Conservation (phyloP, 352 stramenopile genomes). For the Phytopythium sindhum region DNA sequence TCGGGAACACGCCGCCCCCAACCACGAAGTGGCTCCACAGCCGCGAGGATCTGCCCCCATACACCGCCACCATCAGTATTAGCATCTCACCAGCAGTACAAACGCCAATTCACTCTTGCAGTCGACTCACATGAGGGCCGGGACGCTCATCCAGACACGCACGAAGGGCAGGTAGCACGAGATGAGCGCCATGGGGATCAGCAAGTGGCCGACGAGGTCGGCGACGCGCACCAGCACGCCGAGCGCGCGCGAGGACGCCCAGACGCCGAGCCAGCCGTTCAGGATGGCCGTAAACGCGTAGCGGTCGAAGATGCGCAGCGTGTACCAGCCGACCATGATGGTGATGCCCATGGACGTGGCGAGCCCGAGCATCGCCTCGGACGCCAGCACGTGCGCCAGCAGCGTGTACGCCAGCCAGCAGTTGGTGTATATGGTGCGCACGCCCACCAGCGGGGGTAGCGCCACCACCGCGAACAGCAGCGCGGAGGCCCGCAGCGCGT, state of each 20-base stretch:
- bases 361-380: conserved; percentile 60
- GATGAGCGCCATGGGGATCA: conserved; percentile 70
- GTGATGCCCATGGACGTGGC: conserved; percentile 79
- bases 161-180: conserved; percentile 74
- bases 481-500: conserved; percentile 40
- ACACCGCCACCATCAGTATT: conserved; percentile 5
- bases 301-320: conserved; percentile 75
- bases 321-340: conserved; percentile 86
- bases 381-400: conserved; percentile 45
- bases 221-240: conserved; percentile 50
- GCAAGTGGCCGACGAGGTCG: conserved; percentile 63
- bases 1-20: conserved; percentile 63
- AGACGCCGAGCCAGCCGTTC: conserved; percentile 73
- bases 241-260: conserved; percentile 63
- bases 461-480: conserved; percentile 62
- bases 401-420: conserved; percentile 75
- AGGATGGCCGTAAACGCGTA: conserved; percentile 71
- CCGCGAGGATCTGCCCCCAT: conserved; percentile 49
- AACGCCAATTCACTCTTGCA: background rate
- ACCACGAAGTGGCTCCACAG: conserved; percentile 78
- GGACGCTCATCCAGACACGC: conserved; percentile 79
- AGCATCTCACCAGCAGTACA: background rate
- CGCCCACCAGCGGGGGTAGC: conserved; percentile 46
- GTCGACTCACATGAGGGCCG: conserved; percentile 53
- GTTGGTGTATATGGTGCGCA: conserved; percentile 78